Conservation (phyloP, 2,329 filamentous ascomycete species). For the Penicillium sp. region DNA sequence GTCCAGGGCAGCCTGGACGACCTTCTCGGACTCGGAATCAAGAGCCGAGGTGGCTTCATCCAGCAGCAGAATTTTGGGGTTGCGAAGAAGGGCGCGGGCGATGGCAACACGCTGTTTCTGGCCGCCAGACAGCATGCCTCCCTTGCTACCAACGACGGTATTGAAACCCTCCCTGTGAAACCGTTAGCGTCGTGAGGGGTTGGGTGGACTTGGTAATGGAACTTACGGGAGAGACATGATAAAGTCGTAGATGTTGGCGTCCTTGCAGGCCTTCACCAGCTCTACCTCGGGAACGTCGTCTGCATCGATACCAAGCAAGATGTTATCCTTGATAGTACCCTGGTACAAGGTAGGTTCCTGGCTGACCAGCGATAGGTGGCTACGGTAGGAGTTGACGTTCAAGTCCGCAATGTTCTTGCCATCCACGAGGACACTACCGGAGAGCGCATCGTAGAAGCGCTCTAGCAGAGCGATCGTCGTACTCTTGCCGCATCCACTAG, state of each 20-base stretch:
- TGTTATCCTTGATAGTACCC: conserved; percentile 86
- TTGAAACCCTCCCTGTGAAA: conserved; percentile 66
- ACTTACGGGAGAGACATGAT: conserved; percentile 72
- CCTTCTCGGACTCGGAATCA: conserved; percentile 51
- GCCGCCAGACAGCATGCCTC: conserved; percentile 78
- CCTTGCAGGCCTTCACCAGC: conserved; percentile 75
- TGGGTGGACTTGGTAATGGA: conserved; percentile 1
- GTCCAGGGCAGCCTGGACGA: conserved; percentile 69
- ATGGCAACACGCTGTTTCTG: conserved; percentile 96
- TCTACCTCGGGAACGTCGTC: conserved; percentile 68
- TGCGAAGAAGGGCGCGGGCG: conserved; percentile 82
- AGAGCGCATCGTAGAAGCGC: conserved; percentile 87
- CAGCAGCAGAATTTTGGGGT: conserved; percentile 80
- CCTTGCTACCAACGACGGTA: conserved; percentile 83
- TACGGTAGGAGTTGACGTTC: conserved; percentile 83
- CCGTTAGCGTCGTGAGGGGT: conserved; percentile 12
- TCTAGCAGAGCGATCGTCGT: conserved; percentile 90
- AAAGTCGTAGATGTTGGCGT: conserved; percentile 91
- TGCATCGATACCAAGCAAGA: conserved; percentile 70
- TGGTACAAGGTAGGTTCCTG: conserved; percentile 96
- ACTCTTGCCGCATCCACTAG: conserved; percentile 89
- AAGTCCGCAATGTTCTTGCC: conserved; percentile 75
- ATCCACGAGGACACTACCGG: conserved; percentile 77
- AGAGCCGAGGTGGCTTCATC: conserved; percentile 68
- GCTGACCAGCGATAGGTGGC: conserved; percentile 78